Conservation (phyloP, 306 rosid genomes). For the Trichosanthes truncata region DNA sequence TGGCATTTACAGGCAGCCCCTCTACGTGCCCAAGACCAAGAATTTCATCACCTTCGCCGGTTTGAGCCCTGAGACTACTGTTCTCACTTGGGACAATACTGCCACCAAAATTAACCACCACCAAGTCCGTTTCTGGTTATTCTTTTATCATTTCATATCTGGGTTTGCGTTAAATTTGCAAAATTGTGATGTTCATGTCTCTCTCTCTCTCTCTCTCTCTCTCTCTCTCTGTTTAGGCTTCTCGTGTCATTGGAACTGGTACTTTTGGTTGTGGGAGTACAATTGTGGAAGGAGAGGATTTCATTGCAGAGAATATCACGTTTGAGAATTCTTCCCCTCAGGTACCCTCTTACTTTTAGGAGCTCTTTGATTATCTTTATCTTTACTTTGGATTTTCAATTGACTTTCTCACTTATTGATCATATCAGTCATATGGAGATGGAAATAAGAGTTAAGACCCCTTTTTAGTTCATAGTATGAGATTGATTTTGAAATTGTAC, state of each 20-base stretch:
- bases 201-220: not conserved
- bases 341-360: constrained; percentile 26
- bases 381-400: constrained; percentile 2
- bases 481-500: not conserved
- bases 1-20: constrained; percentile 67
- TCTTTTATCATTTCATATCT: not conserved
- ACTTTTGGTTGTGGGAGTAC: constrained; percentile 80
- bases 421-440: not conserved
- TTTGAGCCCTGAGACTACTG: constrained; percentile 43
- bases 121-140: constrained; percentile 32
- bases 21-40: constrained; percentile 80
- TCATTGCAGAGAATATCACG: constrained; percentile 84
- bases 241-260: constrained; percentile 64
- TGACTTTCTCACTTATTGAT: not conserved
- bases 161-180: constrained; percentile 10
- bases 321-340: constrained; percentile 82
- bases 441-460: not conserved
- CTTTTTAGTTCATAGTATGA: not conserved
- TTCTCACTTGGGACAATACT: constrained; percentile 80
- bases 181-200: not conserved
- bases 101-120: constrained; percentile 65
- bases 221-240: constrained; percentile 29
- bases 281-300: constrained; percentile 91
- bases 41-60: constrained; percentile 65
- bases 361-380: not conserved